Evolutionary conservation across 495 filamentous ascomycete species (phyloP), one percentile per base, ranked within the genome.

Genomic region (Hypoxylon lienhwacheense): DNA sequence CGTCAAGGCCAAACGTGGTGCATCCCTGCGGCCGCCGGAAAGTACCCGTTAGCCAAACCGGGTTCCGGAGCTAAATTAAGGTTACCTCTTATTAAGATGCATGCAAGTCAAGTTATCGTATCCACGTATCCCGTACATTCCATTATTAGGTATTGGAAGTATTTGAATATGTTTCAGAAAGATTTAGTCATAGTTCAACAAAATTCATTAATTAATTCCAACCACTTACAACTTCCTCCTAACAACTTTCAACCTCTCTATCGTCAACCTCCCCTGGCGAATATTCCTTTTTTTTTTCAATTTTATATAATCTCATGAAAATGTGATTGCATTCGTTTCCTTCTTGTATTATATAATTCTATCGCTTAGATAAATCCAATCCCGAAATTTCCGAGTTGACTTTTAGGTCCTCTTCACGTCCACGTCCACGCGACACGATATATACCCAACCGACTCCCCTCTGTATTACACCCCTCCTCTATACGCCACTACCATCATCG

Each of bases 1-100:
- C 14, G 33, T 29, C 15, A 28, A 41, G 15, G n/a, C 53, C 17
- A 33, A 33, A 20, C 20, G 37, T 54, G 20, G 36, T 33, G 20
- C 21, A 59, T 53, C 55, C 49, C 49, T 48, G 49, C 26, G 48
- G 31, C 43, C 47, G 48, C n/a, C n/a, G n/a, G n/a, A n/a, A n/a
- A n/a, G 54, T 35, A 46, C 5, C 42, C 55, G 31, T n/a, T n/a
- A 59, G 37, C 43, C 55, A 52, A 29, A 36, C 48, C 55, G 55
- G 47, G 29, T 19, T 8, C 34, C 42, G 48, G 36, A 32, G 32
- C 32, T 43, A 43, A 43, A 43, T 28, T 47, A 48, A 32, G 32
- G 37, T 53, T 17, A 32, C 41, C 40, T 40, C 40, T 22, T 29
- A 34, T 41, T 57, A 22, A 46, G 40, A n/a, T n/a, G n/a, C n/a